Evolutionary conservation across 352 stramenopile genomes (phyloP), one percentile per base, ranked within the genome.

Genomic region (Plasmopara muralis): DNA sequence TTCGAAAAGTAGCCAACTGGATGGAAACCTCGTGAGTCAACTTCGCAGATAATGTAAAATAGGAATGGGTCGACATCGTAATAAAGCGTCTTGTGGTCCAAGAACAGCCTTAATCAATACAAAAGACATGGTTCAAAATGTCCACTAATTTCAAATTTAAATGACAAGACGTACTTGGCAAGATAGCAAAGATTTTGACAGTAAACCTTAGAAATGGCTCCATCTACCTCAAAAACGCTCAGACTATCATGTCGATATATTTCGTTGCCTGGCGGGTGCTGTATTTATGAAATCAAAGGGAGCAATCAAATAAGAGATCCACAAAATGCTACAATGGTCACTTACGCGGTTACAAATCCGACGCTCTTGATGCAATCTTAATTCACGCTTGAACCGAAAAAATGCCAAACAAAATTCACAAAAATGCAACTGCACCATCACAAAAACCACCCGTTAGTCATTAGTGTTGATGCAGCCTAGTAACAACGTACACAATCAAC

Each of bases 71-170:
- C 96, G 4, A 99, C 97, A 59, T 99, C 97, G 76, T 99, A 99
- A 74, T 99, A 99, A 13, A 99, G 77, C 35, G 97, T 99, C 74
- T 99, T 99, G 82, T 99, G 96, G 76, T 99, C 97, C 37, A 99
- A 70, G 63, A 99, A 99, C 16, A 99, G 75, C 35, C 76, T 86
- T 28, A n/a, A 43, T 14, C 18, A 29, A 44, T 12, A n/a, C 33
- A 49, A 49, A 34, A 34, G 14, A 41, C 4, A 37, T 34, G 5
- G 10, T 47, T 37, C 8, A 6, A 25, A 25, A 38, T 47, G 14
- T 13, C 12, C 4, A 38, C 13, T 20, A 12, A 48, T 15, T 0
- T 15, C 40, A 48, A 13, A 15, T 25, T 34, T 43, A 20, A 20
- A 38, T 2, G 16, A 50, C 16, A 31, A 14, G 1, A 72, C 78